These are phyloP conservation scores for Auriculariales sp. DNA, from an alignment of 768 basidiomycete species.

Conservation along the genomic window DNA sequence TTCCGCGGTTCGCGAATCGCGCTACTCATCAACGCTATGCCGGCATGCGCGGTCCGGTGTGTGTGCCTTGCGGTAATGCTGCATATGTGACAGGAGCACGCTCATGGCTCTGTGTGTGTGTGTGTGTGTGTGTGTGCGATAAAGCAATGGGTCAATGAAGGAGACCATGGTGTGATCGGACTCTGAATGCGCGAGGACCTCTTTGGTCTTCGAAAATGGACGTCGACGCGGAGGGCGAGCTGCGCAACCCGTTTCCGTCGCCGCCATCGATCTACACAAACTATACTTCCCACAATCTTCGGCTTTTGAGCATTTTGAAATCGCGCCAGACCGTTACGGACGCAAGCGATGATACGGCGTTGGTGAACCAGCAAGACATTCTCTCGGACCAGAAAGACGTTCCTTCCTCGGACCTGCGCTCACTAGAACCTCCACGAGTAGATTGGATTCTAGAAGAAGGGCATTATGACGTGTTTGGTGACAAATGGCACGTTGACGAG, in stretches of 20 bases:
- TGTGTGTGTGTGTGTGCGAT: no score
- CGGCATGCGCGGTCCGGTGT: no score
- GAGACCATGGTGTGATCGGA: no score
- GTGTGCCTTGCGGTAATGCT: no score
- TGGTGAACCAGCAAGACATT: slow-evolving; percentile 39
- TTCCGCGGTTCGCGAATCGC: not conserved
- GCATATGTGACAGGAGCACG: no score
- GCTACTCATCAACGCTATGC: no score
- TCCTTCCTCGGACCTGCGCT: slow-evolving; percentile 61
- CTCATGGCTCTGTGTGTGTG: no score
- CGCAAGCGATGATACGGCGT: slow-evolving; percentile 20
- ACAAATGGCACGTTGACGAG: slow-evolving; percentile 81
- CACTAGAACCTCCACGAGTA: slow-evolving; percentile 73
- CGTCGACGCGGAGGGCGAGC: slow-evolving; percentile 56
- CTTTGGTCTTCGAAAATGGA: slow-evolving; percentile 31
- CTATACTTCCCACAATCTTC: slow-evolving; percentile 62
- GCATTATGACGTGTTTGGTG: slow-evolving; percentile 72
- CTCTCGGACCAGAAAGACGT: slow-evolving; percentile 59
- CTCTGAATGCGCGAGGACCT: no score
- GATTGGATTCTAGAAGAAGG: slow-evolving; percentile 87
- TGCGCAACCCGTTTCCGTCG: slow-evolving; percentile 79
- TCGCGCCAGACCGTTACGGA: slow-evolving; percentile 28
- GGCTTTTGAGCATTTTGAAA: slow-evolving; percentile 45
- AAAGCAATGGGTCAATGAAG: no score
- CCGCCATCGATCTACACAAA: slow-evolving; percentile 74